phyloP scores from a whole-genome alignment of 352 stramenopile species.

The Globisporangium echinulatum region DNA sequence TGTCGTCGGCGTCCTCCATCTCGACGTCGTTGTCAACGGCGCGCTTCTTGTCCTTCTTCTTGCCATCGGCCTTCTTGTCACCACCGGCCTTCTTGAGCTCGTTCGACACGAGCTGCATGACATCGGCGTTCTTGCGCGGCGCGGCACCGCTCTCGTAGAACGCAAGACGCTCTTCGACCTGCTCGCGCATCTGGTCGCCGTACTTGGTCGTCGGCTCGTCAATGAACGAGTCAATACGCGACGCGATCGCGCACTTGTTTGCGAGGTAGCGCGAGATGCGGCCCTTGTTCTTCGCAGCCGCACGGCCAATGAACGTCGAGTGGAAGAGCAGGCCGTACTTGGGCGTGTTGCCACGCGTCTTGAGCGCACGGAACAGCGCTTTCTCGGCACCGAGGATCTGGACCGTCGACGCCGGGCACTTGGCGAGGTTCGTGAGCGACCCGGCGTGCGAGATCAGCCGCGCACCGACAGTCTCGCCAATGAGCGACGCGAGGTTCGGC shows the following conservation, averaged over 20 bases:
- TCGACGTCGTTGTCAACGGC: slow-evolving; percentile 51
- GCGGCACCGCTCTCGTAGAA: slow-evolving; percentile 99
- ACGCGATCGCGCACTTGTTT: slow-evolving; percentile 99
- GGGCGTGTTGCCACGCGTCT: slow-evolving; percentile 99
- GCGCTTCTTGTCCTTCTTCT: slow-evolving; percentile 56
- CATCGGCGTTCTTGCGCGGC: slow-evolving; percentile 98
- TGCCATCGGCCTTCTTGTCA: slow-evolving; percentile 53
- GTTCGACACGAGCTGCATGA: slow-evolving; percentile 95
- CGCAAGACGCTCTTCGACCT: slow-evolving; percentile 98
- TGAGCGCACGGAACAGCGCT: slow-evolving; percentile 99
- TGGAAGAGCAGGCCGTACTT: slow-evolving; percentile 99
- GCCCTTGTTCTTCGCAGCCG: slow-evolving; percentile 99
- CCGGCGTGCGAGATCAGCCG: slow-evolving; percentile 99
- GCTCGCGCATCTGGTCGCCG: slow-evolving; percentile 97
- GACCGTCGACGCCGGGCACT: slow-evolving; percentile 98
- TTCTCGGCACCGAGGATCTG: slow-evolving; percentile 99
- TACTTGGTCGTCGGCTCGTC: slow-evolving; percentile 95
- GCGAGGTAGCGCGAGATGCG: slow-evolving; percentile 98
- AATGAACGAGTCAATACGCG: slow-evolving; percentile 98
- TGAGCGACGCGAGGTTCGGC: slow-evolving; percentile 97
- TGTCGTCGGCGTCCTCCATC: slow-evolving; percentile 48
- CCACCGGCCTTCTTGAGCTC: slow-evolving; percentile 70
- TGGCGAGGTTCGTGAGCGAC: slow-evolving; percentile 98
- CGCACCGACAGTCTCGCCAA: slow-evolving; percentile 98
- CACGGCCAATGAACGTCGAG: slow-evolving; percentile 99